Base-by-base conservation (phyloP, 768 basidiomycete species). In the Naganishia randhawae region DNA sequence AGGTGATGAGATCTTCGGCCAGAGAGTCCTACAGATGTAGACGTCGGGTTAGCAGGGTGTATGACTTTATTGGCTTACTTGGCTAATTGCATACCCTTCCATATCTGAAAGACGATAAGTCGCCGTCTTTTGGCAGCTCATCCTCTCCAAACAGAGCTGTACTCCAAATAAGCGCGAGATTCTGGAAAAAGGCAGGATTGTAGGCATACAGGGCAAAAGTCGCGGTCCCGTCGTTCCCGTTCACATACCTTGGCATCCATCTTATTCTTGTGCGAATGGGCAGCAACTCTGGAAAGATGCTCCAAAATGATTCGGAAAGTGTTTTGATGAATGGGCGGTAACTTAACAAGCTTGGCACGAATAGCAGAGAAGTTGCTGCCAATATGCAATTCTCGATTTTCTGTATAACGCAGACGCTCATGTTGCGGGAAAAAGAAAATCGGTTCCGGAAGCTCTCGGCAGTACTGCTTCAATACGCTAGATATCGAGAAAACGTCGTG, bases 131-230 rank as follows among this genome's bases (percentile, higher is more conserved):
- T 3, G 89, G 87, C 66, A 92, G 84, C 70, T 94, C 91, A 70
- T 96, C 92, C 78, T 94, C 91, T 7, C 92, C 92, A 72, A 96
- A 93, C 53, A 96, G 86, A 27, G 92, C 91, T 10, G 87, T 83
- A 22, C 89, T 89, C 81, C 95, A 94, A 3, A 93, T 88, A 53
- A 96, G 93, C 3, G 92, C 90, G 27, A 96, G 82, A 75, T 95
- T 96, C 82, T 88, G 32, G 1, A 13, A 51, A 39, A 2, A 2
- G 31, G 17, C 5, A n/a, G 22, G 48, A 37, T 19, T 11, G 13
- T 17, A 35, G 37, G 17, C 9, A 33, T 35, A 50, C 41, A 42
- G 1, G 50, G 29, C 41, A 2, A 63, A 27, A 31, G 57, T 16
- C 50, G 42, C 50, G 45, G n/a, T n/a, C n/a, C n/a, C 25, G 25